Percentiles rank a stretch among this genome's conserved stretches.
These are phyloP conservation scores for Fraxinus paxiana DNA, from an alignment of 305 asterid genomes.

Conservation along the genomic window DNA sequence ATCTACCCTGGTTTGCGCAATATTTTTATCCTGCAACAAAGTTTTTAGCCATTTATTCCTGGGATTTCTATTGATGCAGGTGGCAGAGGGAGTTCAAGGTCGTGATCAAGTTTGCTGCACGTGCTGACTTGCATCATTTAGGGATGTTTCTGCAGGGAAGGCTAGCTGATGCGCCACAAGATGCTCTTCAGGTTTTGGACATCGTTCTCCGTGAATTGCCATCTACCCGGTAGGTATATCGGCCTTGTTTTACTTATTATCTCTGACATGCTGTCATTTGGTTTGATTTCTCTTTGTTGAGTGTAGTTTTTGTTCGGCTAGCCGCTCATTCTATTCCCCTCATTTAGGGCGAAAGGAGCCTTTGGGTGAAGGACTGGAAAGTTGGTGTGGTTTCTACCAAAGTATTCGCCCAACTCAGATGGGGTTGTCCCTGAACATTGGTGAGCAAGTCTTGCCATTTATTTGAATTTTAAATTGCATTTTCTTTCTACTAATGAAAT, in stretches of 20 bases:
- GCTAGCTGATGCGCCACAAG: constrained; percentile 96
- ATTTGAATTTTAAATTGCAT: background rate
- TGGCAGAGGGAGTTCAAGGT: constrained; percentile 81
- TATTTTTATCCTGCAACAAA: background rate
- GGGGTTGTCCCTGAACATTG: constrained; percentile 91
- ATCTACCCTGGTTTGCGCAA: background rate
- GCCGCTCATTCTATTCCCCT: constrained; percentile 85
- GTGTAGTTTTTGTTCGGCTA: constrained; percentile 68
- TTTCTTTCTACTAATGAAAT: background rate
- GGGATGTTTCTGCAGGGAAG: constrained; percentile 84
- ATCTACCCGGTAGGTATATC: constrained; percentile 47
- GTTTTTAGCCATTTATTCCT: background rate
- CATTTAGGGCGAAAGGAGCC: constrained; percentile 75
- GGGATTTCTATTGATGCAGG: constrained; percentile 39
- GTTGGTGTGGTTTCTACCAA: constrained; percentile 98
- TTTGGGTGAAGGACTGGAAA: constrained; percentile 89
- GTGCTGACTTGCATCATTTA: constrained; percentile 90
- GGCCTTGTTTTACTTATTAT: background rate
- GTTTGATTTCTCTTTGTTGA: constrained; percentile 12
- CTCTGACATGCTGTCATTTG: background rate
- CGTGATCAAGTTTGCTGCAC: constrained; percentile 83
- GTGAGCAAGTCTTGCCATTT: constrained; percentile 32
- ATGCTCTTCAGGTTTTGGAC: constrained; percentile 92
- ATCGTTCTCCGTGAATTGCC: constrained; percentile 93
- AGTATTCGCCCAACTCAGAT: constrained; percentile 98